phyloP scores from a whole-genome alignment of 2,329 filamentous ascomycete species.

The Beauveria pseudobassiana region DNA sequence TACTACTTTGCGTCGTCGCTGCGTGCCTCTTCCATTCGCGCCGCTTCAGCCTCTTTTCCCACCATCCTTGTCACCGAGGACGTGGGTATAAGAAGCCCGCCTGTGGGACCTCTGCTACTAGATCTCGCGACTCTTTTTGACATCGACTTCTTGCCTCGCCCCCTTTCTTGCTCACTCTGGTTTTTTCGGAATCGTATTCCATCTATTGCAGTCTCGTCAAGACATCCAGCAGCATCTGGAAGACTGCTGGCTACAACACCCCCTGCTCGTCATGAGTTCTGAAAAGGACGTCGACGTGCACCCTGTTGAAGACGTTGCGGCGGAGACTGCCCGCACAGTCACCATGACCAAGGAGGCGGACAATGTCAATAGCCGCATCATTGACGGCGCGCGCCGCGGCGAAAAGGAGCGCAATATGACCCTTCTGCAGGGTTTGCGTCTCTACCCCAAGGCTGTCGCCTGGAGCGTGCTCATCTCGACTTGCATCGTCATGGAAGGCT shows the following conservation, averaged over 20 bases:
- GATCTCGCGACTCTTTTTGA: background rate
- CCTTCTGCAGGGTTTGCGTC: constrained; percentile 64
- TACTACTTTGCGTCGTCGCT: background rate
- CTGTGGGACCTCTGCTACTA: background rate
- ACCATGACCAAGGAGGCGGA: background rate
- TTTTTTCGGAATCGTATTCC: background rate
- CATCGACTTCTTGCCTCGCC: background rate
- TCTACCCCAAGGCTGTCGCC: constrained; percentile 79
- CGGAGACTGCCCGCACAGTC: background rate
- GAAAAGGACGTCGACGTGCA: constrained; percentile 12
- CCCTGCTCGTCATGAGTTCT: constrained; percentile 12
- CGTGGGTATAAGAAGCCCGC: constrained; percentile 4
- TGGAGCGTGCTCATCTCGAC: constrained; percentile 87
- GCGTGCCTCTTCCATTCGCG: background rate
- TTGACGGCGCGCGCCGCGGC: constrained; percentile 35
- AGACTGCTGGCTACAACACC: background rate
- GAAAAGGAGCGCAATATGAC: constrained; percentile 63
- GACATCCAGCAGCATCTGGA: no score
- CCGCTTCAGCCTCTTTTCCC: background rate
- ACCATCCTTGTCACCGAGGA: background rate
- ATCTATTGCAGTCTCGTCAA: no score
- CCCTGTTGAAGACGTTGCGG: constrained; percentile 12
- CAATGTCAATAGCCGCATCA: constrained; percentile 23
- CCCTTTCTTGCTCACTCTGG: background rate
- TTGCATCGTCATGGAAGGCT: constrained; percentile 87